Evolutionary conservation across 768 basidiomycete species (phyloP).

Genomic region (Collybiopsis luxurians): DNA sequence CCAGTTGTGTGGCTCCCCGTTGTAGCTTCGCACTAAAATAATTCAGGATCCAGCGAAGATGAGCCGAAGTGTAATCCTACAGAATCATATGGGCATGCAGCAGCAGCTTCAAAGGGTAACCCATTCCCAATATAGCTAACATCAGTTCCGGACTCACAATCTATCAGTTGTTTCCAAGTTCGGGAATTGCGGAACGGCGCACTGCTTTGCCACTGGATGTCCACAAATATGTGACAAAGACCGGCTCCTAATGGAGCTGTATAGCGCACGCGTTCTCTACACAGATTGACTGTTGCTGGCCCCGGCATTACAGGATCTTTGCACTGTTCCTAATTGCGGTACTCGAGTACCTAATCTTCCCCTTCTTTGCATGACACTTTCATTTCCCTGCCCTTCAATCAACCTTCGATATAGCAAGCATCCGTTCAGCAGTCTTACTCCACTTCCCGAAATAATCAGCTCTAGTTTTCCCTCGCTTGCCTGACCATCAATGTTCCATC

Average conservation of each 20-base stretch:
- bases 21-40: no score
- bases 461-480: constrained; percentile 2
- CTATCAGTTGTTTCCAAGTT: constrained; percentile 1
- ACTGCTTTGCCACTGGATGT: neutral
- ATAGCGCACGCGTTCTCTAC: neutral
- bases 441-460: neutral
- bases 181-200: neutral
- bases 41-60: no score
- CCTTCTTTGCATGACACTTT: neutral
- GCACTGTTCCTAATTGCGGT: constrained; percentile 2
- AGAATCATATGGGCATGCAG: no score
- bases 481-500: constrained; percentile 5
- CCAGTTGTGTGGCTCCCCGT: no score
- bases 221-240: neutral
- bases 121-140: neutral
- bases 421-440: neutral
- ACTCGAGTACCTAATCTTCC: neutral
- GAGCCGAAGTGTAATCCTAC: no score
- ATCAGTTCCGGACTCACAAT: constrained; percentile 1
- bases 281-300: neutral
- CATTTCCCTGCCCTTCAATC: neutral
- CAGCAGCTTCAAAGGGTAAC: neutral
- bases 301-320: constrained; percentile 1
- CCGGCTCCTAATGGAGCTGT: neutral
- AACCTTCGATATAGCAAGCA: constrained; percentile 1